Evolutionary conservation across 768 basidiomycete species (phyloP).

Genomic region (Boletus vermiculosoides): DNA sequence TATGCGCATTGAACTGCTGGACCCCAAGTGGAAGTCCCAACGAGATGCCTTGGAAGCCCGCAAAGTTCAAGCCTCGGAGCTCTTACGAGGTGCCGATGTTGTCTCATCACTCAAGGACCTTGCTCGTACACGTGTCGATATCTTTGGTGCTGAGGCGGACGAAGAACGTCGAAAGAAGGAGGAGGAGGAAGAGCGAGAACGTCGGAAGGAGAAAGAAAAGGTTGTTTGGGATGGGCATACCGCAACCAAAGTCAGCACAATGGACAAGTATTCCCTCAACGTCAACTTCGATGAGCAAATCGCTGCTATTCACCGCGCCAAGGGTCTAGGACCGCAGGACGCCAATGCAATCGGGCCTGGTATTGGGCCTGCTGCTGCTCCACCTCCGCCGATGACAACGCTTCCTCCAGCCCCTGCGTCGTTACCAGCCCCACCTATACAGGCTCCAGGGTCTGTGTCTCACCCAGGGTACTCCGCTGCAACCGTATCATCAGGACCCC

Average conservation of each 20-base stretch:
- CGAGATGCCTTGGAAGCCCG: conserved; percentile 86
- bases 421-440: conserved; percentile 65
- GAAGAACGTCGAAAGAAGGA: conserved; percentile 85
- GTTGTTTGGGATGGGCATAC: conserved; percentile 99
- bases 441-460: conserved; percentile 40
- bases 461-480: conserved; percentile 72
- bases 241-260: conserved; percentile 84
- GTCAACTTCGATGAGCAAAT: conserved; percentile 99
- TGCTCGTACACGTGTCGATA: conserved; percentile 93
- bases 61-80: conserved; percentile 83
- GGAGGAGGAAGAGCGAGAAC: conserved; percentile 81
- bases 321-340: conserved; percentile 85
- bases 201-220: conserved; percentile 86
- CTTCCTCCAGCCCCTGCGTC: conserved; percentile 71
- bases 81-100: conserved; percentile 90
- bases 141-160: conserved; percentile 93
- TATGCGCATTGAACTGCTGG: conserved; percentile 96
- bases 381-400: conserved; percentile 56
- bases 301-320: conserved; percentile 90
- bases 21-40: conserved; percentile 98
- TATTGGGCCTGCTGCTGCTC: conserved; percentile 78
- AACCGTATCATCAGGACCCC: conserved; percentile 87
- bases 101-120: conserved; percentile 90
- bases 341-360: conserved; percentile 81
- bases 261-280: conserved; percentile 90